phyloP scores from a whole-genome alignment of 495 filamentous ascomycete genomes.

The Annulohypoxylon nitens region DNA sequence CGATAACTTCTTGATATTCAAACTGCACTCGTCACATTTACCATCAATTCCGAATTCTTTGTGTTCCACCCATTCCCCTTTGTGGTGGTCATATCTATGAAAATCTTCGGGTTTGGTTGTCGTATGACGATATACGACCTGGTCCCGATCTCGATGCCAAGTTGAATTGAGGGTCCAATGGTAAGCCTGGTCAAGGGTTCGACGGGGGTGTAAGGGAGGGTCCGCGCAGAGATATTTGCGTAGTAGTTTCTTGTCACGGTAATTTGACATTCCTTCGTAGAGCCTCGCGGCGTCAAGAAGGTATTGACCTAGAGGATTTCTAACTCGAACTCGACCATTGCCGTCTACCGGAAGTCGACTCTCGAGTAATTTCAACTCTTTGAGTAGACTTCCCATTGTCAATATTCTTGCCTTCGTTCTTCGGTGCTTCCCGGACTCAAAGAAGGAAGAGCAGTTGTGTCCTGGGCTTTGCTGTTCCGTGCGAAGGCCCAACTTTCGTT shows the following conservation, averaged over 20 bases:
- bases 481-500: background rate
- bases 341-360: slow-evolving; percentile 17
- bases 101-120: slow-evolving; percentile 49
- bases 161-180: slow-evolving; percentile 73
- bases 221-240: slow-evolving; percentile 67
- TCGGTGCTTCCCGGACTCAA: background rate
- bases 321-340: slow-evolving; percentile 47
- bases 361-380: background rate
- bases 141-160: slow-evolving; percentile 70
- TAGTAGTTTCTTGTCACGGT: slow-evolving; percentile 70
- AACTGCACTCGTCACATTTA: slow-evolving; percentile 47
- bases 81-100: slow-evolving; percentile 33
- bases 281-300: slow-evolving; percentile 56
- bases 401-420: slow-evolving; percentile 18
- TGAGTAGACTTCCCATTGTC: slow-evolving; percentile 36
- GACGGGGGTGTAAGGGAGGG: slow-evolving; percentile 73
- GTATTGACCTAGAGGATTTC: slow-evolving; percentile 53
- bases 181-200: slow-evolving; percentile 78
- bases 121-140: slow-evolving; percentile 72
- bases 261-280: slow-evolving; percentile 57
- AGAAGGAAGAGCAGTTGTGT: background rate
- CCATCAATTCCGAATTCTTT: slow-evolving; percentile 13
- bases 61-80: slow-evolving; percentile 39
- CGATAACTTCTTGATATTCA: slow-evolving; percentile 61
- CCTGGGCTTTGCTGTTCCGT: background rate